Percentiles rank a stretch among this genome's conserved stretches.
Evolutionary conservation across 208 protist genomes (phyloP).

Genomic region (Leishmania gerbilli): DNA sequence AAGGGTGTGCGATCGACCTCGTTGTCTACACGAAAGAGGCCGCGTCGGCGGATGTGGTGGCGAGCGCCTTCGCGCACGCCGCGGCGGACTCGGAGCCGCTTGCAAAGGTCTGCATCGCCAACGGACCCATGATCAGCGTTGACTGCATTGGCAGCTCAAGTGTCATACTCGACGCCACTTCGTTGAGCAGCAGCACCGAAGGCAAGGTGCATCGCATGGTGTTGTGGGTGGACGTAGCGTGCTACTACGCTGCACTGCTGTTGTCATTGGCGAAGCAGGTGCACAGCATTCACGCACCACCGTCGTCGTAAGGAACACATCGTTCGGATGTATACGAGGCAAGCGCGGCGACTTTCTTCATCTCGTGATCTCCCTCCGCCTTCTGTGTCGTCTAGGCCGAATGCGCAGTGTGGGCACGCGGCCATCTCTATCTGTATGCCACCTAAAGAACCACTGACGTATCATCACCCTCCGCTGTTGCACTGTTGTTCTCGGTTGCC

Average conservation of each 20-base stretch:
- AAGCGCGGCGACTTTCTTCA: background rate
- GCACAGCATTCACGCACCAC: conserved; percentile 1
- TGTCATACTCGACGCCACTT: conserved; percentile 40
- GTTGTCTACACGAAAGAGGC: conserved; percentile 85
- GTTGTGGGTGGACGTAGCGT: conserved; percentile 61
- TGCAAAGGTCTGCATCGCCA: background rate
- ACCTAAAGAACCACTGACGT: background rate
- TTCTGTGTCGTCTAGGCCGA: background rate
- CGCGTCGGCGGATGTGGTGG: conserved; percentile 94
- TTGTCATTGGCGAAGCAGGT: conserved; percentile 24
- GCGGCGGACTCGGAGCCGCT: conserved; percentile 35
- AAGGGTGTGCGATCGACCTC: conserved; percentile 98
- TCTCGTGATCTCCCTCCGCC: background rate
- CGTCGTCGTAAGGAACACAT: background rate
- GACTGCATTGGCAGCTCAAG: conserved; percentile 42
- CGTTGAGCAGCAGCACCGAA: conserved; percentile 30
- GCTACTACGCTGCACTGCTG: conserved; percentile 17
- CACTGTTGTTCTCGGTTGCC: conserved; percentile 2
- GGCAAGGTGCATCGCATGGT: conserved; percentile 49
- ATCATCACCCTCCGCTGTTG: background rate
- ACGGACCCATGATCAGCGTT: conserved; percentile 43
- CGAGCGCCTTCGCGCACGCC: conserved; percentile 63
- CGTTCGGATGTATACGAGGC: background rate
- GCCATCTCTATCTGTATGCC: conserved; percentile 5
- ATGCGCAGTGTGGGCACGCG: background rate